These are phyloP conservation scores for Brassica balearica DNA, from an alignment of 441 rosid genomes.

Conservation along the genomic window DNA sequence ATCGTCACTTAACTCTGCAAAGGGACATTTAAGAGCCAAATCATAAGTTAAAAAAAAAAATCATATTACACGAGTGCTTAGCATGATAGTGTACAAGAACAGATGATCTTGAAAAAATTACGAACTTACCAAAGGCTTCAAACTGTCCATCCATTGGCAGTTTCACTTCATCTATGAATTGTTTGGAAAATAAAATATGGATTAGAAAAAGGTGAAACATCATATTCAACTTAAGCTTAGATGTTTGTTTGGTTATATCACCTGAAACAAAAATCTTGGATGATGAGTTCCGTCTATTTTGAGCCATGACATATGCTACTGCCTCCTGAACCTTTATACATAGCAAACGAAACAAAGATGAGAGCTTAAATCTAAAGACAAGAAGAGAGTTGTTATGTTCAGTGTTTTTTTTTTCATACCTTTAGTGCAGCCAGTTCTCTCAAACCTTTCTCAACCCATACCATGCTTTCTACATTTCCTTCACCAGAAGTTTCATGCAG, in stretches of 20 bases:
- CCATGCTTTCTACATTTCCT: conserved; percentile 80
- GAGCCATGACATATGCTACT: conserved; percentile 80
- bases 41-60: not conserved
- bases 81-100: not conserved
- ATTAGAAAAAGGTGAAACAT: conserved; percentile 4
- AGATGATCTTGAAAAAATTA: not conserved
- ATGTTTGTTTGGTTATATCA: conserved; percentile 24
- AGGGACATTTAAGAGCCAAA: not conserved
- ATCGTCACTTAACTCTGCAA: conserved; percentile 81
- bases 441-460: conserved; percentile 88
- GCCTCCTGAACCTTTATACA: conserved; percentile 80
- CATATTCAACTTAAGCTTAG: conserved; percentile 5
- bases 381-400: conserved; percentile 24
- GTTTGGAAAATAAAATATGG: conserved; percentile 9
- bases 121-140: conserved; percentile 81
- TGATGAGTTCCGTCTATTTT: conserved; percentile 52
- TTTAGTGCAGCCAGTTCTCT: conserved; percentile 79
- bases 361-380: not conserved
- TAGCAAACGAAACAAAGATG: not conserved
- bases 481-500: conserved; percentile 63
- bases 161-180: conserved; percentile 66
- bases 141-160: conserved; percentile 73
- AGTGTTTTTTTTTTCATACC: conserved; percentile 52
- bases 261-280: conserved; percentile 58
- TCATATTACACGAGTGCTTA: too few species aligned